Conservation (phyloP, 2,329 filamentous ascomycete genomes). For the Penicillium sp. region DNA sequence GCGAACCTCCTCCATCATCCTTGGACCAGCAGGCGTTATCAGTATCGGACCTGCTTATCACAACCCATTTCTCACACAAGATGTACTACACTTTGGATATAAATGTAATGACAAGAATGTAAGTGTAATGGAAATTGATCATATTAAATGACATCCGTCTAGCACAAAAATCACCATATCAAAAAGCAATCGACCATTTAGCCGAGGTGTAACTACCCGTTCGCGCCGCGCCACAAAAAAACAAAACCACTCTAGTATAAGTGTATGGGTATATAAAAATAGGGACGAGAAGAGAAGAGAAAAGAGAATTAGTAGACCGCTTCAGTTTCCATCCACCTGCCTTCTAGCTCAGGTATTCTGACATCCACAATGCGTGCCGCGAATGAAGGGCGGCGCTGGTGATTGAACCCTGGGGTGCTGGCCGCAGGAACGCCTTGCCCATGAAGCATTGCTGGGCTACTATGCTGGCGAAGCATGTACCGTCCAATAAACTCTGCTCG, state of each 20-base stretch:
- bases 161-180: too few species aligned
- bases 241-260: neutral
- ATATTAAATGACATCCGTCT: too few species aligned
- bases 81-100: too few species aligned
- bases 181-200: neutral
- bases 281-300: neutral
- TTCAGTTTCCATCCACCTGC: slow-evolving; percentile 27
- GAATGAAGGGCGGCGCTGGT: slow-evolving; percentile 35
- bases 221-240: neutral
- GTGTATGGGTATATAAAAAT: neutral
- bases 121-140: too few species aligned
- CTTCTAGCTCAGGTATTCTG: slow-evolving; percentile 38
- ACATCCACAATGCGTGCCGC: slow-evolving; percentile 44
- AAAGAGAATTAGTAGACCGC: slow-evolving; percentile 10
- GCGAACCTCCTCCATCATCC: too few species aligned
- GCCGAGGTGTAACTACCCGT: neutral
- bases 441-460: slow-evolving; percentile 10
- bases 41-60: too few species aligned
- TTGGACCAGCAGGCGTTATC: too few species aligned
- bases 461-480: slow-evolving; percentile 25
- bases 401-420: slow-evolving; percentile 1
- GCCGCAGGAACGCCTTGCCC: slow-evolving; percentile 11
- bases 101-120: too few species aligned
- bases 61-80: too few species aligned
- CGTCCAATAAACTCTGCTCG: slow-evolving; percentile 31